A percentile compares a stretch with the other conserved stretches of the same genome.
Evolutionary conservation across 2,329 filamentous ascomycete species (phyloP).

Genomic region (Anthostomella pinea): DNA sequence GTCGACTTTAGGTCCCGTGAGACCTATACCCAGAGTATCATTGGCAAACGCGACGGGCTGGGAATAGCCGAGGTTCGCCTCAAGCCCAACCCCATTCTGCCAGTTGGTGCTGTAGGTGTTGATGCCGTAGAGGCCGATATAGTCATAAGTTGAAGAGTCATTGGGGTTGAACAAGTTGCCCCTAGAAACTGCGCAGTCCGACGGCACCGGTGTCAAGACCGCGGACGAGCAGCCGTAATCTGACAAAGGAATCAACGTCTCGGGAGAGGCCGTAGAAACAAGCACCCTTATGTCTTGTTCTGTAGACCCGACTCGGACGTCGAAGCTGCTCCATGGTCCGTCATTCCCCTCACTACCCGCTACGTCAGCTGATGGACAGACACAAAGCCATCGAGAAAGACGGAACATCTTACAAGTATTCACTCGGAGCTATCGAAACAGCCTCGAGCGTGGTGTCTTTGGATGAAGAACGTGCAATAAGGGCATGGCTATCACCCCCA

Average conservation of each 20-base stretch:
- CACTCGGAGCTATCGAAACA: conserved; percentile 33
- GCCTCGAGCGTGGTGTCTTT: conserved; percentile 3
- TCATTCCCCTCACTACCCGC: conserved; percentile 37
- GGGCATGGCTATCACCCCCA: conserved; percentile 9
- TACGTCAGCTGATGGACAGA: conserved; percentile 16
- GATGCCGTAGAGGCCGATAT: conserved; percentile 33
- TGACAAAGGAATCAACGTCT: conserved; percentile 33
- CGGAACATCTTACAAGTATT: conserved; percentile 35
- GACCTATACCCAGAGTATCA: conserved; percentile 30
- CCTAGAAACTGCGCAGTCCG: conserved; percentile 34
- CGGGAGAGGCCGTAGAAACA: conserved; percentile 38
- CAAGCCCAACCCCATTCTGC: conserved; percentile 35
- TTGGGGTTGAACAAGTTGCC: conserved; percentile 35
- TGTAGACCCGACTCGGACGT: conserved; percentile 36
- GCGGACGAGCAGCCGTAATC: conserved; percentile 30
- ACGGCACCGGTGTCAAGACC: conserved; percentile 32
- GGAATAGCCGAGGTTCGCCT: conserved; percentile 36
- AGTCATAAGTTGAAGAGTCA: conserved; percentile 34
- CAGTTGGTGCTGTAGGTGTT: too few relatives aligned
- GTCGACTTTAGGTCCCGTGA: conserved; percentile 30
- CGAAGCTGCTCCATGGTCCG: conserved; percentile 40
- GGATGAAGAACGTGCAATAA: not conserved
- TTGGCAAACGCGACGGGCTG: conserved; percentile 27
- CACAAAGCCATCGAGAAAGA: too few relatives aligned
- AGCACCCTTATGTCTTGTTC: conserved; percentile 36